Percentiles rank a stretch among this genome's conserved stretches.
These are phyloP conservation scores for Penstemon barbatus DNA, from an alignment of 257 asterid species.

Conservation along the genomic window DNA sequence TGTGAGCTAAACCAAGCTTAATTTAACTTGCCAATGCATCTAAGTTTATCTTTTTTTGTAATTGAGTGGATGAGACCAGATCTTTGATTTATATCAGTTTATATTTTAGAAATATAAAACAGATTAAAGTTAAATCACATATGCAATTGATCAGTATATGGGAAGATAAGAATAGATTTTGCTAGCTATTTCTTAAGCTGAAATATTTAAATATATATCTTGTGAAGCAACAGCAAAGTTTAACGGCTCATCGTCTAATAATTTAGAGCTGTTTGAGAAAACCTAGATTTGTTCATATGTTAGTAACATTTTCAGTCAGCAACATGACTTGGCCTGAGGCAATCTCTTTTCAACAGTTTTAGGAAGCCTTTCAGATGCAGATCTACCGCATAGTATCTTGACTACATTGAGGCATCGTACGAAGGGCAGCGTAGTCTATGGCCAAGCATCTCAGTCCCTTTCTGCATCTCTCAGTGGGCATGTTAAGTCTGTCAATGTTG, in stretches of 20 bases:
- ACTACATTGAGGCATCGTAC: constrained; percentile 48
- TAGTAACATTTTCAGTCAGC: not conserved
- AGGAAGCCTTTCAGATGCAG: constrained; percentile 64
- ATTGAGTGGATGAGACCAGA: too few relatives aligned
- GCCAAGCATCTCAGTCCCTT: constrained; percentile 40
- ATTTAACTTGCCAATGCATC: too few relatives aligned
- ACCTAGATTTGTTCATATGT: not conserved
- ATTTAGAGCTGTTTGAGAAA: not conserved
- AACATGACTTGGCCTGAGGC: not conserved
- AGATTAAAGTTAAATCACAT: too few relatives aligned
- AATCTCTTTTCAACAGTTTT: constrained; percentile 31
- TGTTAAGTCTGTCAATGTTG: constrained; percentile 63
- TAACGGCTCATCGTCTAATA: too few relatives aligned
- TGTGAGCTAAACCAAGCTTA: too few relatives aligned
- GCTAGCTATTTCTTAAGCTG: not conserved
- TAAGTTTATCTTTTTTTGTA: too few relatives aligned
- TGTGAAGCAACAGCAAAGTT: too few relatives aligned
- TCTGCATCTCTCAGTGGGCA: constrained; percentile 67
- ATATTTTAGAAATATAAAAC: too few relatives aligned
- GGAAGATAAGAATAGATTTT: not conserved
- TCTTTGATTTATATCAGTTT: too few relatives aligned
- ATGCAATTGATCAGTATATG: too few relatives aligned
- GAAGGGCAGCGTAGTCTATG: constrained; percentile 30
- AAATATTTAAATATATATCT: too few relatives aligned
- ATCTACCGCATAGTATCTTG: constrained; percentile 52